These are phyloP conservation scores for Termitomyces sp. DNA, from an alignment of 768 basidiomycete species.

Conservation along the genomic window DNA sequence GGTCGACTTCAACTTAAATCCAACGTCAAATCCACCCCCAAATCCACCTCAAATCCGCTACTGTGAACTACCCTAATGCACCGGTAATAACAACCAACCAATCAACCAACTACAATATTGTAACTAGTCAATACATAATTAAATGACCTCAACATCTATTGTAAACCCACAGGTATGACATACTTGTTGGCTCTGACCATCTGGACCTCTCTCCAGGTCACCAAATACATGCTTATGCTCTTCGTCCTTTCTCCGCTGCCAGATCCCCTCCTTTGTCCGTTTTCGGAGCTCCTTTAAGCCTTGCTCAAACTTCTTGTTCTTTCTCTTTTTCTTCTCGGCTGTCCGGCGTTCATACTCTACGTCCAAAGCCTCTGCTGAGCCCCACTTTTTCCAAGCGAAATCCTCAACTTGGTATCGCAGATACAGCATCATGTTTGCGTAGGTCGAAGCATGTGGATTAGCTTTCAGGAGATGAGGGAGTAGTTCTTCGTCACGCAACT, in stretches of 20 bases:
- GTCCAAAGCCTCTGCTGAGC: conserved; percentile 25
- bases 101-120: no score
- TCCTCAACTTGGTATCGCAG: conserved; percentile 93
- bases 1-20: no score
- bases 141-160: conserved; percentile 75
- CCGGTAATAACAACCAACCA: no score
- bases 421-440: conserved; percentile 97
- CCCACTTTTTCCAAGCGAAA: conserved; percentile 91
- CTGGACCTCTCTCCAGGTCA: conserved; percentile 46
- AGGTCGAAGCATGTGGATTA: conserved; percentile 96
- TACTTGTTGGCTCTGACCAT: conserved; percentile 64
- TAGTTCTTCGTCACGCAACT: conserved; percentile 87
- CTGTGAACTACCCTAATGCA: no score
- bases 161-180: conserved; percentile 92
- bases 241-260: conserved; percentile 20
- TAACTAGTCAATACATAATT: conserved; percentile 35
- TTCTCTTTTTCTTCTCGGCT: conserved; percentile 20
- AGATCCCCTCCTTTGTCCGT: conserved; percentile 28
- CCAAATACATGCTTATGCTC: conserved; percentile 87
- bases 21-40: no score
- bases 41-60: no score
- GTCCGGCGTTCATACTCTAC: conserved; percentile 17
- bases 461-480: conserved; percentile 67
- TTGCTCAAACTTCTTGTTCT: conserved; percentile 92
- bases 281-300: conserved; percentile 61